Conservation (phyloP, 179 eudicot species). For the Beta lomatogona region DNA sequence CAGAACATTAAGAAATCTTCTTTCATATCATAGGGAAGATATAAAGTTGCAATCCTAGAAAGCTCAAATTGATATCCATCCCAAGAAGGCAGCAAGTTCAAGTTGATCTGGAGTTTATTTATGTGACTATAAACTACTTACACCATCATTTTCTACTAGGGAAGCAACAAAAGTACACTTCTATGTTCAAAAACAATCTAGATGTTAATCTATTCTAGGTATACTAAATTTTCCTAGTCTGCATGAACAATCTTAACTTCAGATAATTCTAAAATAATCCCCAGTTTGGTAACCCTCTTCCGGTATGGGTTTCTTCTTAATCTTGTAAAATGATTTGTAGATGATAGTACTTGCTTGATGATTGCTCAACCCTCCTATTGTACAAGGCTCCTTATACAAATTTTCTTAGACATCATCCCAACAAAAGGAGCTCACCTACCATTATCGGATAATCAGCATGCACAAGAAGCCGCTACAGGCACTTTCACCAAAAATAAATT, state of each 20-base stretch:
- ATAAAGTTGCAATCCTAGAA: not conserved
- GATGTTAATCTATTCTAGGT: not conserved
- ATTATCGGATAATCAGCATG: not conserved
- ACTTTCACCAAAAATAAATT: not conserved
- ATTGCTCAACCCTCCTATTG: not conserved
- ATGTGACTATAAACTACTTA: not conserved
- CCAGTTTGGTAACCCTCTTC: not conserved
- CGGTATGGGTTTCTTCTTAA: not conserved
- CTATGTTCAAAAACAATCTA: not conserved
- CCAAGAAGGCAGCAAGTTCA: not conserved
- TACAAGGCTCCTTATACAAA: not conserved
- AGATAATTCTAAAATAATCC: not conserved
- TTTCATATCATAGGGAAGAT: not conserved
- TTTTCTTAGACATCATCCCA: not conserved
- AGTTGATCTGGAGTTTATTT: slow-evolving; percentile 4
- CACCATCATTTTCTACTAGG: not conserved
- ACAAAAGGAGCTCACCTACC: not conserved
- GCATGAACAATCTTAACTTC: not conserved
- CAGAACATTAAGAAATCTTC: not conserved
- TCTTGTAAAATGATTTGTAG: not conserved
- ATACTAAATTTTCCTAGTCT: not conserved
- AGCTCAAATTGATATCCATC: not conserved
- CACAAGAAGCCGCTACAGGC: not conserved
- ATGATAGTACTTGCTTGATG: not conserved
- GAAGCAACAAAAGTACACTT: not conserved